Evolutionary conservation across 2,329 filamentous ascomycete genomes (phyloP).

Genomic region (Grosmannia clavigera): DNA sequence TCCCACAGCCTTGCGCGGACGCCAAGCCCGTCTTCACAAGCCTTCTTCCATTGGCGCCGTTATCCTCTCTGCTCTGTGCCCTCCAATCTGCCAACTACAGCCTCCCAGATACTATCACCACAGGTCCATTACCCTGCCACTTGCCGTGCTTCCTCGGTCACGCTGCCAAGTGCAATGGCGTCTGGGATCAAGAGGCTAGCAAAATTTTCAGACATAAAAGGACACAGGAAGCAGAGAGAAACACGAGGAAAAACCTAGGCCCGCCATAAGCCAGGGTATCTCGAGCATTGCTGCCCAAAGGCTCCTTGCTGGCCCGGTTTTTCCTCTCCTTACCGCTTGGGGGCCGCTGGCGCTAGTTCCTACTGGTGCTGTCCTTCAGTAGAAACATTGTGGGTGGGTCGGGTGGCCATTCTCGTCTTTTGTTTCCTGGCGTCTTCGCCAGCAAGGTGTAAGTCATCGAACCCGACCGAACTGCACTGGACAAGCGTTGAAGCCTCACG

Average conservation of each 20-base stretch:
- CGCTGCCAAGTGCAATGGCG: background rate
- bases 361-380: background rate
- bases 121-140: background rate
- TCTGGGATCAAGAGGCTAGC: background rate
- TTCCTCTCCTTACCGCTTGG: background rate
- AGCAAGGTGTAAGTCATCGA: background rate
- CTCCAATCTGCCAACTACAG: background rate
- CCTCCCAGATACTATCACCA: background rate
- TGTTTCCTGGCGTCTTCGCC: background rate
- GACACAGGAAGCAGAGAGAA: background rate
- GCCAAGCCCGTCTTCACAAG: background rate
- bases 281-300: constrained; percentile 12
- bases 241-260: background rate
- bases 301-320: background rate
- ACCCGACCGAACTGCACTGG: background rate
- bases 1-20: constrained; percentile 4
- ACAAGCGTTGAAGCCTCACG: background rate
- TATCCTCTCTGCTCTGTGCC: background rate
- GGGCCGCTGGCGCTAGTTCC: background rate
- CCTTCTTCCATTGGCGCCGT: background rate
- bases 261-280: background rate
- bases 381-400: background rate
- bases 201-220: background rate
- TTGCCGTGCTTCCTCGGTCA: background rate
- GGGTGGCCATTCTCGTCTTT: background rate